These are phyloP conservation scores for Hemisphaericaspora xylofermentans DNA, from an alignment of 1,139 yeast genomes.

Conservation along the genomic window DNA sequence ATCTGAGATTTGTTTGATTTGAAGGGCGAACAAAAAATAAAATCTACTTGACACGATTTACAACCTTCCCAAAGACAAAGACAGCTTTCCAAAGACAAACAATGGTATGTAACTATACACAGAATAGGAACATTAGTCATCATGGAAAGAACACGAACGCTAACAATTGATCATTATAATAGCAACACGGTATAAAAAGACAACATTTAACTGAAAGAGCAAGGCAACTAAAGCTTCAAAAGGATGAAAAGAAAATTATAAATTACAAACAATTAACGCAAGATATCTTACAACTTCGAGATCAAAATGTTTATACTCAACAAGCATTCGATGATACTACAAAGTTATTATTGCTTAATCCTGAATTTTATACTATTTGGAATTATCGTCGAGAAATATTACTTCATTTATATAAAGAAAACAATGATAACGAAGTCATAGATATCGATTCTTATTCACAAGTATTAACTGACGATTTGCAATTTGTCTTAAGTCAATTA, in stretches of 20 bases:
- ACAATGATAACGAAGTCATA: conserved; percentile 1
- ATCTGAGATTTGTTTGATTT: too few species aligned
- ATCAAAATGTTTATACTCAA: conserved; percentile 28
- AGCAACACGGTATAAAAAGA: conserved; percentile 75
- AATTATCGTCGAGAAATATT: conserved; percentile 80
- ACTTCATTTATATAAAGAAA: conserved; percentile 25
- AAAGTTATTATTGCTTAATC: conserved; percentile 61
- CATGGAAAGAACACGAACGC: too few species aligned
- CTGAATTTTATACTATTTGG: conserved; percentile 91
- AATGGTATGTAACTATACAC: too few species aligned
- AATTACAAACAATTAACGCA: conserved; percentile 50
- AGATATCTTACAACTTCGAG: conserved; percentile 40
- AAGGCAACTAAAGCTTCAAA: conserved; percentile 49
- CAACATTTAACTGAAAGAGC: conserved; percentile 58
- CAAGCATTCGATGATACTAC: conserved; percentile 51
- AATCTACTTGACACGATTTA: too few species aligned
- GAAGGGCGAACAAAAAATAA: too few species aligned
- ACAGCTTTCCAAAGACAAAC: too few species aligned
- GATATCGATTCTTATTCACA: conserved; percentile 27
- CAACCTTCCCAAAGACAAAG: too few species aligned
- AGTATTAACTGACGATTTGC: conserved; percentile 56
- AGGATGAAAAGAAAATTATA: conserved; percentile 53
- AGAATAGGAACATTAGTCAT: too few species aligned
- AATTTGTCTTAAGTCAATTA: conserved; percentile 58
- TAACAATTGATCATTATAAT: conserved; percentile 2